These are phyloP conservation scores for Torulaspora gathmanii DNA, from an alignment of 805 yeast genomes.

Conservation along the genomic window DNA sequence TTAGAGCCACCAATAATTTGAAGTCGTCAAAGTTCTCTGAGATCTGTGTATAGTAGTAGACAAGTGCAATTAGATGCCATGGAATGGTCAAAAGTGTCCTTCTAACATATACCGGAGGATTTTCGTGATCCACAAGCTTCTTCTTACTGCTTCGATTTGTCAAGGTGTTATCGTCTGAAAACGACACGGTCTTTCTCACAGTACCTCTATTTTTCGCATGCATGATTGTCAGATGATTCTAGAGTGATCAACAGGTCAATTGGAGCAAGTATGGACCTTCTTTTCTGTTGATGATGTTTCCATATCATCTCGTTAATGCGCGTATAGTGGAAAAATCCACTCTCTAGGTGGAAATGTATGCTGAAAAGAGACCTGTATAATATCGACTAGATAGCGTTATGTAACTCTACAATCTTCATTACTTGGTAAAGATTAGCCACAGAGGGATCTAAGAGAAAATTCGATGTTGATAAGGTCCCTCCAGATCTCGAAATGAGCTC, in stretches of 20 bases:
- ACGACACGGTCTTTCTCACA: conserved; percentile 31
- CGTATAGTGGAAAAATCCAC: not conserved
- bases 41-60: conserved; percentile 32
- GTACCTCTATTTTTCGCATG: conserved; percentile 22
- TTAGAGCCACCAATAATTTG: conserved; percentile 29
- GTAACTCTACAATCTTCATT: not conserved
- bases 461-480: conserved; percentile 59
- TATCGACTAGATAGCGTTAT: not conserved
- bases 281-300: not conserved
- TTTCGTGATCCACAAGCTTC: conserved; percentile 24
- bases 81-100: conserved; percentile 31
- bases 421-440: not conserved
- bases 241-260: not conserved
- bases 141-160: conserved; percentile 22
- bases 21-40: conserved; percentile 27
- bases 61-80: conserved; percentile 32
- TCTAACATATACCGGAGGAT: conserved; percentile 35
- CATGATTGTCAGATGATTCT: conserved; percentile 10
- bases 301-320: not conserved
- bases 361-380: not conserved
- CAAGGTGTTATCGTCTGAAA: conserved; percentile 34
- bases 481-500: conserved; percentile 58
- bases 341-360: not conserved
- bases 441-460: conserved; percentile 35
- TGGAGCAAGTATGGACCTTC: not conserved